Percentiles rank a stretch among this genome's conserved stretches.
phyloP scores from a whole-genome alignment of 441 rosid species.

The Bocquillonia castaneifolia region DNA sequence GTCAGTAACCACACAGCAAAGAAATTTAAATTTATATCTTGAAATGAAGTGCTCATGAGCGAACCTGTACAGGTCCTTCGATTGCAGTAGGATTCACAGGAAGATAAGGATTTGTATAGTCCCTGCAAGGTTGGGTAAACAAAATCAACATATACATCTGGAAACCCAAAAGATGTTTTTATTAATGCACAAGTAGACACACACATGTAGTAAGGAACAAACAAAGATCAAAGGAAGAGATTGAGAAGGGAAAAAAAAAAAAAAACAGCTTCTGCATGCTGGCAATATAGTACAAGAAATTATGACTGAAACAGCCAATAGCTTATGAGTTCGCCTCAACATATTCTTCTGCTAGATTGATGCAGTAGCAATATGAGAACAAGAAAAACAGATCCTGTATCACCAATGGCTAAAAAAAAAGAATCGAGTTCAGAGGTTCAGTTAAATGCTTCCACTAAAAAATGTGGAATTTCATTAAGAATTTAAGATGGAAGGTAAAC shows the following conservation, averaged over 20 bases:
- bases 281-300: background rate
- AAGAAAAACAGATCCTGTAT: background rate
- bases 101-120: conserved; percentile 93
- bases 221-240: background rate
- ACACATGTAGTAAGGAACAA: background rate
- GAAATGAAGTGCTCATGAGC: conserved; percentile 1
- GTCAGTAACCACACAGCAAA: conserved; percentile 13
- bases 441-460: background rate
- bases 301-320: background rate
- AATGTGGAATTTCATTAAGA: background rate
- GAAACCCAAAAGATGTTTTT: conserved; percentile 8
- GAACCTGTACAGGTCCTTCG: conserved; percentile 80
- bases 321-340: background rate
- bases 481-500: background rate
- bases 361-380: background rate
- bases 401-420: background rate
- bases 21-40: background rate
- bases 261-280: background rate
- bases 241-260: background rate
- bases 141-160: conserved; percentile 13
- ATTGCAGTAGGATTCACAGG: conserved; percentile 97
- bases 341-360: background rate
- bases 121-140: conserved; percentile 45
- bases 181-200: background rate
- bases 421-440: background rate